A percentile compares a stretch with the other conserved stretches of the same genome.
These are phyloP conservation scores for Pseudogymnoascus sp. DNA, from an alignment of 2,329 filamentous ascomycete genomes.

Conservation along the genomic window DNA sequence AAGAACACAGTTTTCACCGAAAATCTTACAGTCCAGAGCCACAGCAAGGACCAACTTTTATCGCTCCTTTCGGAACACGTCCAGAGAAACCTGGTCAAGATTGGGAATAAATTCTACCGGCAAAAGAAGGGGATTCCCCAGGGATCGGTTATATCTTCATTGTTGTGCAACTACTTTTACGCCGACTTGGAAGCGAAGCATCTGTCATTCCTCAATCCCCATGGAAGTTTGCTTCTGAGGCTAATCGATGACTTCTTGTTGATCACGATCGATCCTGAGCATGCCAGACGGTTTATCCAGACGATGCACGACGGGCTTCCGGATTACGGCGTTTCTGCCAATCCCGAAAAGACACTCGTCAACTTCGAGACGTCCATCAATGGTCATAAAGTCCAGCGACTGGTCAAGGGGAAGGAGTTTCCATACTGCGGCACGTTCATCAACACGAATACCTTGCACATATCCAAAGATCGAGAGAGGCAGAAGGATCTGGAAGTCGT, in stretches of 20 bases:
- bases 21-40: slow-evolving; percentile 47
- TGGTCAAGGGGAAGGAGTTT: slow-evolving; percentile 45
- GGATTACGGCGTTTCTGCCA: slow-evolving; percentile 73
- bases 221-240: slow-evolving; percentile 61
- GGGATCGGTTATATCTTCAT: slow-evolving; percentile 77
- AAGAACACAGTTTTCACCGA: slow-evolving; percentile 71
- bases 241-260: slow-evolving; percentile 91
- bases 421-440: slow-evolving; percentile 84
- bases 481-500: slow-evolving; percentile 44
- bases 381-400: slow-evolving; percentile 41
- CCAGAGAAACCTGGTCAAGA: slow-evolving; percentile 74
- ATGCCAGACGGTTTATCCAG: slow-evolving; percentile 65
- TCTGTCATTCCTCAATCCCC: slow-evolving; percentile 54
- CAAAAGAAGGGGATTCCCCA: slow-evolving; percentile 89
- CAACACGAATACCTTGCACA: slow-evolving; percentile 62
- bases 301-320: slow-evolving; percentile 73
- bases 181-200: slow-evolving; percentile 68
- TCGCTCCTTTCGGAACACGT: slow-evolving; percentile 71
- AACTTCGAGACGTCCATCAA: slow-evolving; percentile 66
- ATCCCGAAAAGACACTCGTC: slow-evolving; percentile 66
- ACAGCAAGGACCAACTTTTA: slow-evolving; percentile 52
- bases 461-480: slow-evolving; percentile 58
- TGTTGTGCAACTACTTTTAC: slow-evolving; percentile 94
- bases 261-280: slow-evolving; percentile 59
- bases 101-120: slow-evolving; percentile 80